Evolutionary conservation across 1,284 basidiomycete genomes (phyloP).

Genomic region (Grifola frondosa): DNA sequence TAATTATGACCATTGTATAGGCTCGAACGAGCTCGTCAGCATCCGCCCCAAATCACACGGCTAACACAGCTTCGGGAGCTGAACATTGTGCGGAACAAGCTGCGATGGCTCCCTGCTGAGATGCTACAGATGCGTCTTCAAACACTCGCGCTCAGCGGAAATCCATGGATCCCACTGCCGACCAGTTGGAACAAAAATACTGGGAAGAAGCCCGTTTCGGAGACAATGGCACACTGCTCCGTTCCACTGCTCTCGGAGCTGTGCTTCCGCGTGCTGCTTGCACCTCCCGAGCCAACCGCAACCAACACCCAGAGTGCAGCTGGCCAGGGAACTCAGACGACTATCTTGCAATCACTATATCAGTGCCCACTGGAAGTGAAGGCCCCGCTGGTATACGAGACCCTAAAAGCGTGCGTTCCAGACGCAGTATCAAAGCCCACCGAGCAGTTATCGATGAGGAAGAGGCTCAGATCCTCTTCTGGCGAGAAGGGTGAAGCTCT

Average conservation of each 20-base stretch:
- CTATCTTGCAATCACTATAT: no score
- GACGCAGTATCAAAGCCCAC: slow-evolving; percentile 24
- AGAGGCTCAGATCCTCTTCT: no score
- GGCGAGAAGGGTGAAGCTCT: no score
- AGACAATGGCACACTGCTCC: slow-evolving; percentile 24
- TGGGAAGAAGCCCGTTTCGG: slow-evolving; percentile 17
- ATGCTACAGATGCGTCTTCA: slow-evolving; percentile 53
- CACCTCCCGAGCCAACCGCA: slow-evolving; percentile 19
- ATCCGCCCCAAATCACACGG: slow-evolving; percentile 62
- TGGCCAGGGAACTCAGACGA: no score
- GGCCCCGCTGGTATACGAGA: no score
- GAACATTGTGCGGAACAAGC: slow-evolving; percentile 59
- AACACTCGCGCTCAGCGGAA: slow-evolving; percentile 49
- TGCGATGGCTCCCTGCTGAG: slow-evolving; percentile 66
- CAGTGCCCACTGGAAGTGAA: no score
- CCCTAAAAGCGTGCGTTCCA: slow-evolving; percentile 27
- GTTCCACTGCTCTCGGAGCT: slow-evolving; percentile 52
- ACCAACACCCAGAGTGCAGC: no score
- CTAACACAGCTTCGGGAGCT: slow-evolving; percentile 57
- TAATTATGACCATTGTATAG: slow-evolving; percentile 31
- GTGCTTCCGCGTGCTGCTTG: slow-evolving; percentile 47
- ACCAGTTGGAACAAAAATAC: background rate
- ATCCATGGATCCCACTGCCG: slow-evolving; percentile 52
- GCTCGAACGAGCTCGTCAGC: slow-evolving; percentile 52
- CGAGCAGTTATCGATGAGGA: no score